phyloP scores from a whole-genome alignment of 2,329 filamentous ascomycete genomes.

The Neurospora sp. region DNA sequence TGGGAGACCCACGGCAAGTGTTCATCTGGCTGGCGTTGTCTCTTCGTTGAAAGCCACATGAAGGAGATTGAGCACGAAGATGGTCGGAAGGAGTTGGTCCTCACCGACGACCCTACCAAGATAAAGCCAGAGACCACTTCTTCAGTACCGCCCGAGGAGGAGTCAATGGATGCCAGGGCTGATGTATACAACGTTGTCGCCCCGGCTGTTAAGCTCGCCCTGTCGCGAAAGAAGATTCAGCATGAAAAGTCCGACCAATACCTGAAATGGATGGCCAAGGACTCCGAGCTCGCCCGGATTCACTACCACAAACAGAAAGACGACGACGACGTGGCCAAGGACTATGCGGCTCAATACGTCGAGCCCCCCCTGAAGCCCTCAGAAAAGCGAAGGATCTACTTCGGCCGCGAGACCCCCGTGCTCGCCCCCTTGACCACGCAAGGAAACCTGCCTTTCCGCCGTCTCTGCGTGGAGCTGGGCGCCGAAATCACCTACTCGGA shows the following conservation, averaged over 20 bases:
- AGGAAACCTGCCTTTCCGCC: conserved; percentile 88
- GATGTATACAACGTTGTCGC: conserved; percentile 69
- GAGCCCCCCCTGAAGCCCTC: conserved; percentile 83
- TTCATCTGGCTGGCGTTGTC: conserved; percentile 84
- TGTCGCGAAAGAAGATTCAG: conserved; percentile 61
- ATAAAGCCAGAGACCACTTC: conserved; percentile 15
- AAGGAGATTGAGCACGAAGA: conserved; percentile 68
- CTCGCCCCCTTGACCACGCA: conserved; percentile 95
- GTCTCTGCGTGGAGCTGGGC: conserved; percentile 79
- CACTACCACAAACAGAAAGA: conserved; percentile 22
- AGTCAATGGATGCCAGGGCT: conserved; percentile 41
- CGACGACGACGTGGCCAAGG: conserved; percentile 36
- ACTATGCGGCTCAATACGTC: conserved; percentile 69
- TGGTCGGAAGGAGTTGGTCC: conserved; percentile 70
- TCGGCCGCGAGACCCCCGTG: conserved; percentile 83
- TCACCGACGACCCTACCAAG: conserved; percentile 42
- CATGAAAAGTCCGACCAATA: conserved; percentile 69
- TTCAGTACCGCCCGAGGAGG: conserved; percentile 13
- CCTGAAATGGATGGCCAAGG: conserved; percentile 65
- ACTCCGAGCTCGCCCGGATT: conserved; percentile 38
- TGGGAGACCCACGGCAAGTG: conserved; percentile 70
- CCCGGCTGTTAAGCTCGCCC: conserved; percentile 58
- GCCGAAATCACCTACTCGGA: conserved; percentile 94
- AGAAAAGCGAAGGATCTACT: conserved; percentile 90
- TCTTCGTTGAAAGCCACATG: conserved; percentile 81